Evolutionary conservation across 2,329 filamentous ascomycete species (phyloP).

Genomic region (Exophiala phaeomuriformis): DNA sequence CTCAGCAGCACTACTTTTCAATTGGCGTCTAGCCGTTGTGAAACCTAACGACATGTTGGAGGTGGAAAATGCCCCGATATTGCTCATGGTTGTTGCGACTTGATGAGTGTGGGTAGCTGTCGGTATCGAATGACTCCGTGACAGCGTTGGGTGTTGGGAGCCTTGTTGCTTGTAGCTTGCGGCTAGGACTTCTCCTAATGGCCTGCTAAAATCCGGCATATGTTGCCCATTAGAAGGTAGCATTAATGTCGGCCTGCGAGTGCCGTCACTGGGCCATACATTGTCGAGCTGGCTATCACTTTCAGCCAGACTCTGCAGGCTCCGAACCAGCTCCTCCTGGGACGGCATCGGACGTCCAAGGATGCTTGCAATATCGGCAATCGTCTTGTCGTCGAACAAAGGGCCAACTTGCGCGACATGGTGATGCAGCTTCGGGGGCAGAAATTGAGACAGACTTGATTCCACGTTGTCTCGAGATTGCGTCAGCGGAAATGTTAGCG

Average conservation of each 20-base stretch:
- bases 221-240: conserved; percentile 26
- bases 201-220: conserved; percentile 10
- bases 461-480: conserved; percentile 55
- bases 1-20: conserved; percentile 29
- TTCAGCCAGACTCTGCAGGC: conserved; percentile 36
- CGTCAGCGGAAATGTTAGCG: conserved; percentile 70
- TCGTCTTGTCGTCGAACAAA: conserved; percentile 54
- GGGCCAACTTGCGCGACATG: conserved; percentile 59
- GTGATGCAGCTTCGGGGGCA: conserved; percentile 51
- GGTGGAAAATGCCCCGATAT: conserved; percentile 34
- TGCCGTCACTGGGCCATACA: conserved; percentile 58
- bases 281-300: conserved; percentile 56
- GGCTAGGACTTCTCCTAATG: conserved; percentile 13
- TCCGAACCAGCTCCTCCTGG: conserved; percentile 48
- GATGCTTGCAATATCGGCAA: conserved; percentile 64
- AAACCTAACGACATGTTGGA: conserved; percentile 46
- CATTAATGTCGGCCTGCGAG: conserved; percentile 34
- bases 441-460: conserved; percentile 64
- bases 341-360: conserved; percentile 57
- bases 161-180: conserved; percentile 1
- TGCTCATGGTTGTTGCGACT: conserved; percentile 57
- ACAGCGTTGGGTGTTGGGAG: not conserved
- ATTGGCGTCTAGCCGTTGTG: conserved; percentile 54
- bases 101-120: conserved; percentile 34
- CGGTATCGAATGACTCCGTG: conserved; percentile 15